Base-by-base conservation (phyloP, 1,284 basidiomycete genomes). In the Sanguinoderma infundibulare region DNA sequence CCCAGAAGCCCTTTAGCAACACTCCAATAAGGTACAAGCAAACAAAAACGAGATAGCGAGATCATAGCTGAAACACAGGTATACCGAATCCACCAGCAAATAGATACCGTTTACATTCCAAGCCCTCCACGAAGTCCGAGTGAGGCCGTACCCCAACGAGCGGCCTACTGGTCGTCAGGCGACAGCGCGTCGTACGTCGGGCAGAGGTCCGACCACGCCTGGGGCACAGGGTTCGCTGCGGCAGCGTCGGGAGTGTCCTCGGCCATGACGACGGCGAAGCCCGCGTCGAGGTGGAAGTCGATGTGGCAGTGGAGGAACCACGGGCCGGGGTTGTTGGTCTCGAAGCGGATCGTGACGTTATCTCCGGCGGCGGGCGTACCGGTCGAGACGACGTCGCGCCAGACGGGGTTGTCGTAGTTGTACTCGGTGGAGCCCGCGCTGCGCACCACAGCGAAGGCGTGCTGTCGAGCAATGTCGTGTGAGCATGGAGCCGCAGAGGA, bases 381-480 rank as follows among this genome's bases (percentile, higher is more conserved):
- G 50, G 72, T 71, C 64, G 63, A 73, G 40, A 77, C 74, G 17
- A 70, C 68, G 60, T 77, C 75, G 57, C 75, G 72, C 26, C 65
- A 68, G 61, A 74, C 65, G 17, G 75, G 75, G 67, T 77, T 71
- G 38, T 59, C 72, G 53, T 69, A 77, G 69, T 77, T 76, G 65
- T 72, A 72, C 1, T 50, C 65, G 10, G 61, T 62, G 50, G 60
- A 70, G 7, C 73, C 72, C 1, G 74, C 72, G 55, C 68, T 69
- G 24, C 72, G 73, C 6, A 76, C 70, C 35, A 76, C 74, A 55
- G 67, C 65, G 61, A 75, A 75, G 32, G 64, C 53, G 59, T 75
- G 72, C 61, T 69, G 46, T 35, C 26, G 20, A 12, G 28, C 10
- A 20, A 4, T 4, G 22, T 24, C 3, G 10, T 32, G n/a, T 20